A percentile compares a stretch with the other conserved stretches of the same genome.
Evolutionary conservation across 2,329 filamentous ascomycete genomes (phyloP).

Genomic region (Podosphaera xanthii): DNA sequence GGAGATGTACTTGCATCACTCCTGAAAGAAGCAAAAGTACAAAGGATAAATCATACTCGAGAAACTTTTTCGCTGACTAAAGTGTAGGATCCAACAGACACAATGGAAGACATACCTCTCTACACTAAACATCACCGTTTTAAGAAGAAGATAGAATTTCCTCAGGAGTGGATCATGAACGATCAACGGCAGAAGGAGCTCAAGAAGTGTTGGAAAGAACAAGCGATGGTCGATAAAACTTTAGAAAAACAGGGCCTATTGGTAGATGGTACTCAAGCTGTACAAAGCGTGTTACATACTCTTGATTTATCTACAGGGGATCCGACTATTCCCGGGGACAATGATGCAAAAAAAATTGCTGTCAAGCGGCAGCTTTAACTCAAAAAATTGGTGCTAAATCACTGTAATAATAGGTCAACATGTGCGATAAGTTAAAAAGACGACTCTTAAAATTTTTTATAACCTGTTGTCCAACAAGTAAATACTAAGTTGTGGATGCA

Average conservation of each 20-base stretch:
- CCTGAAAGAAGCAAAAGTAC: constrained; percentile 47
- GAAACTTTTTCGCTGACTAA: neutral
- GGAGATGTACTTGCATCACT: constrained; percentile 54
- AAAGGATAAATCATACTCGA: neutral
- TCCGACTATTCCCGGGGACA: too few species aligned
- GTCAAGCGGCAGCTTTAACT: too few species aligned
- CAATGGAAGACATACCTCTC: constrained; percentile 71
- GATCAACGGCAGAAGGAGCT: constrained; percentile 42
- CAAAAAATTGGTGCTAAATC: too few species aligned
- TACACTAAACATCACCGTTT: constrained; percentile 67
- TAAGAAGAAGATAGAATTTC: constrained; percentile 47
- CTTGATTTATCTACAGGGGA: too few species aligned
- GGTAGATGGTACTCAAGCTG: constrained; percentile 27
- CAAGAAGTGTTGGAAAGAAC: constrained; percentile 31
- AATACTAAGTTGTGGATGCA: too few species aligned
- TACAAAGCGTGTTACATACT: too few species aligned
- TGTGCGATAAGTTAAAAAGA: too few species aligned
- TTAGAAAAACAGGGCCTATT: constrained; percentile 29
- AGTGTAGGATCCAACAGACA: constrained; percentile 35
- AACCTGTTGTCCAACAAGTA: too few species aligned
- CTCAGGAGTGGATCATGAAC: constrained; percentile 63
- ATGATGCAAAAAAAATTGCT: too few species aligned
- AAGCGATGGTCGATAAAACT: constrained; percentile 29
- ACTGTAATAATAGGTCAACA: too few species aligned
- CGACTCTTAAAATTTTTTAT: too few species aligned